These are phyloP conservation scores for Chenopodium suecicum DNA, from an alignment of 148 eudicot species.

Conservation along the genomic window DNA sequence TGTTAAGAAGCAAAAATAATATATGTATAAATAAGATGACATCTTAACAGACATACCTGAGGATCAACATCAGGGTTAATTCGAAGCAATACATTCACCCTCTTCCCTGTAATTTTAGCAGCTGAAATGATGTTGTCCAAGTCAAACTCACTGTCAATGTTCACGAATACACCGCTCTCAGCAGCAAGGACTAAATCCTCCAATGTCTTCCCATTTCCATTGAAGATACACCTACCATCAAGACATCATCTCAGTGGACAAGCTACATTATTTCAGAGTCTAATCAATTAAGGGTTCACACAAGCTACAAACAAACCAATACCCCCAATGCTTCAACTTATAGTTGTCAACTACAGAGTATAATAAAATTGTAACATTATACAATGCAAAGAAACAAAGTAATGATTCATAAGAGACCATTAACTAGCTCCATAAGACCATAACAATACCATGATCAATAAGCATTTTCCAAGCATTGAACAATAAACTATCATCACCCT, in stretches of 20 bases:
- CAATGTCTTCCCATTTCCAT: constrained; percentile 80
- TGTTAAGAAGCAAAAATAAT: background rate
- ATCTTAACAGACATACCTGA: constrained; percentile 49
- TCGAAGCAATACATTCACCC: constrained; percentile 84
- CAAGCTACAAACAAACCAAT: background rate
- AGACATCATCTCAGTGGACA: constrained; percentile 13
- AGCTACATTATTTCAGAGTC: background rate
- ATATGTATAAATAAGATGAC: background rate
- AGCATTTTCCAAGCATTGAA: constrained; percentile 1
- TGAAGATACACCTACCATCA: constrained; percentile 72
- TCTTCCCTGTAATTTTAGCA: constrained; percentile 78
- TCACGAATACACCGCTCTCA: constrained; percentile 77
- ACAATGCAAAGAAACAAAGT: no score
- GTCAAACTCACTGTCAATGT: constrained; percentile 90
- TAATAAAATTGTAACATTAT: background rate
- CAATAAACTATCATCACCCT: background rate
- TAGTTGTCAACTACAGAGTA: background rate
- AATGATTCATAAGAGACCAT: background rate
- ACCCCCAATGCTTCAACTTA: background rate
- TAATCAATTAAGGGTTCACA: background rate
- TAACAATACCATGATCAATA: background rate
- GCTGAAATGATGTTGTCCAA: constrained; percentile 88
- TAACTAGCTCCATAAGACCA: background rate
- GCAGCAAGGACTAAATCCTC: constrained; percentile 91
- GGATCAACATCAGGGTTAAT: constrained; percentile 99